Evolutionary conservation across 805 yeast species (phyloP).

Genomic region (Barnettozyma sp.): DNA sequence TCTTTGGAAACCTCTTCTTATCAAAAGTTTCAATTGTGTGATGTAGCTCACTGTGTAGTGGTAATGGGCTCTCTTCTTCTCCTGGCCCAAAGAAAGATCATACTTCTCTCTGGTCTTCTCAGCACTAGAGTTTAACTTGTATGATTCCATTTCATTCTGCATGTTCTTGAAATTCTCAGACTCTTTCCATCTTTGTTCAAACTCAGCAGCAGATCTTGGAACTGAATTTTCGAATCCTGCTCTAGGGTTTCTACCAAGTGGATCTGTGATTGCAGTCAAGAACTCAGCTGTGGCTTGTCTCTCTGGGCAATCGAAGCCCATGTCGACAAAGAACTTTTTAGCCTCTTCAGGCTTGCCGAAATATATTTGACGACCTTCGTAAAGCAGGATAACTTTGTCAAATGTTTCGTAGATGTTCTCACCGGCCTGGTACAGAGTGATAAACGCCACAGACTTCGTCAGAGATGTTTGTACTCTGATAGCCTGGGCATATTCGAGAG

Average conservation of each 20-base stretch:
- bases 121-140: constrained; percentile 26
- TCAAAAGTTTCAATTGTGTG: constrained; percentile 44
- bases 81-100: constrained; percentile 24
- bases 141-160: constrained; percentile 38
- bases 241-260: constrained; percentile 46
- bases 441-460: constrained; percentile 47
- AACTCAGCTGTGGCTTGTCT: constrained; percentile 71
- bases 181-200: constrained; percentile 49
- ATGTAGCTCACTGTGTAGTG: constrained; percentile 25
- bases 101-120: constrained; percentile 31
- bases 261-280: constrained; percentile 65
- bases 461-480: constrained; percentile 55
- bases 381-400: constrained; percentile 55
- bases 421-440: constrained; percentile 66
- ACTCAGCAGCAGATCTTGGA: constrained; percentile 58
- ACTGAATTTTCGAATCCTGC: constrained; percentile 44
- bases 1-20: constrained; percentile 47
- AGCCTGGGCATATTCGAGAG: constrained; percentile 64
- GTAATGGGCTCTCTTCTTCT: constrained; percentile 24
- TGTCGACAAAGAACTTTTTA: constrained; percentile 47
- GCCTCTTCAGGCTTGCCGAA: constrained; percentile 54
- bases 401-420: constrained; percentile 59
- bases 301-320: constrained; percentile 60
- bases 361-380: constrained; percentile 55
- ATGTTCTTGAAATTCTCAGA: constrained; percentile 39